Evolutionary conservation across 768 basidiomycete genomes (phyloP).

Genomic region (Filobasidium wieringae): DNA sequence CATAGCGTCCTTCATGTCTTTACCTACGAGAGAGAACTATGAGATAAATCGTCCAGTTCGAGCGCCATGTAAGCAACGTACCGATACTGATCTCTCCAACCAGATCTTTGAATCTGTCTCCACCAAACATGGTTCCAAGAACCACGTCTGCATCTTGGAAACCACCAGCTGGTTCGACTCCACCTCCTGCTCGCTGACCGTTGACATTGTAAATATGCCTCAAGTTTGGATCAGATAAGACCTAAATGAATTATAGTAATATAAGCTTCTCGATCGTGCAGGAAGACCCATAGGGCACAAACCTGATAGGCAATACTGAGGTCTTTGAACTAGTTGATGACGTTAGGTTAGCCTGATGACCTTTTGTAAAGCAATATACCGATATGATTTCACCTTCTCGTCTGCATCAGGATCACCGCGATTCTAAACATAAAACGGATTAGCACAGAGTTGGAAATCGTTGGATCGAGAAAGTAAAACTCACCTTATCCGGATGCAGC

Average conservation of each 20-base stretch:
- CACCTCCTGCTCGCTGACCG: constrained; percentile 37
- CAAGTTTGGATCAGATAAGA: constrained; percentile 37
- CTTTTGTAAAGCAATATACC: background rate
- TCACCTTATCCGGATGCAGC: constrained; percentile 34
- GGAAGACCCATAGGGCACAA: background rate
- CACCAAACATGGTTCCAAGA: constrained; percentile 39
- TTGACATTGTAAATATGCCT: constrained; percentile 38
- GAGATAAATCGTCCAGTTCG: too few relatives aligned
- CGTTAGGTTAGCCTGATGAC: background rate
- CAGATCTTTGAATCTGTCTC: constrained; percentile 29
- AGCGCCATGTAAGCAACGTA: constrained; percentile 12
- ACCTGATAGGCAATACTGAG: constrained; percentile 37
- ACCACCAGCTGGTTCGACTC: constrained; percentile 35
- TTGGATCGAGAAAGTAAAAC: background rate
- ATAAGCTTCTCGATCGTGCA: background rate
- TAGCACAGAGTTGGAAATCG: background rate
- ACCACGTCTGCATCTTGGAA: constrained; percentile 39
- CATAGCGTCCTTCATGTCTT: constrained; percentile 39
- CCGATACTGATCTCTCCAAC: constrained; percentile 37
- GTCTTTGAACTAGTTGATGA: constrained; percentile 31
- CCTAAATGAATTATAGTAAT: background rate
- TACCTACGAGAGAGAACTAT: background rate
- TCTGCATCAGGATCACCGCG: constrained; percentile 37
- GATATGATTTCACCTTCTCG: constrained; percentile 27
- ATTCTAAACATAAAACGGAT: constrained; percentile 17